A percentile compares a stretch with the other conserved stretches of the same genome.
phyloP scores from a whole-genome alignment of 164 flowering plant species.

The Dillenia turbinata region DNA sequence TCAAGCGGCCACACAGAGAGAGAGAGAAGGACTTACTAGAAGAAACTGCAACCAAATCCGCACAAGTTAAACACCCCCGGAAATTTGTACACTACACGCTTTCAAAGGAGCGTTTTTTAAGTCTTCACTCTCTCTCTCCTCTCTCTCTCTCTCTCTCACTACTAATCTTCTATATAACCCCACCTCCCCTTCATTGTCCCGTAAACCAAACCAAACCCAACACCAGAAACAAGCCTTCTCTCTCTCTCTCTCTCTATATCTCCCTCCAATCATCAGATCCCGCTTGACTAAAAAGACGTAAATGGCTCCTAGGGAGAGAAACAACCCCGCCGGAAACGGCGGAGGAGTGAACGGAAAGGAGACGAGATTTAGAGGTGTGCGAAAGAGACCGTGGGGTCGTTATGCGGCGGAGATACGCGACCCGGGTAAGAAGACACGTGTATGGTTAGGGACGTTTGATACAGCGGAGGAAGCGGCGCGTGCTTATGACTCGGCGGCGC shows the following conservation, averaged over 20 bases:
- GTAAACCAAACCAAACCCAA: no score
- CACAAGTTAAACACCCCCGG: no score
- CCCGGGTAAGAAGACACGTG: constrained; percentile 69
- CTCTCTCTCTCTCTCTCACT: neutral
- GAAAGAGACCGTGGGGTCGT: constrained; percentile 83
- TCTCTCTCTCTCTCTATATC: neutral
- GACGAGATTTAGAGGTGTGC: constrained; percentile 59
- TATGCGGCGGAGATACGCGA: constrained; percentile 84
- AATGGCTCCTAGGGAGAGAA: constrained; percentile 47
- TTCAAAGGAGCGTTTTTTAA: no score
- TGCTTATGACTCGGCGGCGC: constrained; percentile 68
- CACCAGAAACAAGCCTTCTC: no score
- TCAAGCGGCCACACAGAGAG: no score
- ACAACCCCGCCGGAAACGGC: constrained; percentile 1
- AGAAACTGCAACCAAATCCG: no score
- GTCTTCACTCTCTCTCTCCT: no score
- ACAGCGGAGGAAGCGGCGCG: constrained; percentile 74
- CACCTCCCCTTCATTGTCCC: neutral
- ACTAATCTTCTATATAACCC: neutral
- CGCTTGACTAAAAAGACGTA: neutral
- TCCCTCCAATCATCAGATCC: neutral
- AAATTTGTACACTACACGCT: no score
- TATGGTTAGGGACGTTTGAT: constrained; percentile 75
- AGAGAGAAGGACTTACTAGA: no score
- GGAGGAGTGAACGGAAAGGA: constrained; percentile 26